Evolutionary conservation across 1,139 yeast species (phyloP).

Genomic region (Entelexis paramagnoliae): DNA sequence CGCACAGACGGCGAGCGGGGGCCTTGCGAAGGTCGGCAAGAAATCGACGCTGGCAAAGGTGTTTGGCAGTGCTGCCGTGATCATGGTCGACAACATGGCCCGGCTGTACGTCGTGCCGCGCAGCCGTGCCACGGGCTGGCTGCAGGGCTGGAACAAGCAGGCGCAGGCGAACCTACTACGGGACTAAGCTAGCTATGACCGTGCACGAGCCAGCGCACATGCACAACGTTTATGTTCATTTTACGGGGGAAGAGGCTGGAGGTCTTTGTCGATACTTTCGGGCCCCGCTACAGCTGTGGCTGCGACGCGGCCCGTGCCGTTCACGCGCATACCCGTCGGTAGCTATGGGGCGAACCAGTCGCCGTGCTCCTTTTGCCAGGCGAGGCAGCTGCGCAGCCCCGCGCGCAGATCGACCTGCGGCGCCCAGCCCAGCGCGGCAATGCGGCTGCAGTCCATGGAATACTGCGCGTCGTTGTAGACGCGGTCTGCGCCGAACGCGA

Average conservation of each 20-base stretch:
- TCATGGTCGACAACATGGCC: conserved; percentile 66
- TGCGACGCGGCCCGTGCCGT: no score
- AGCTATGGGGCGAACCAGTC: conserved; percentile 4
- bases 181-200: no score
- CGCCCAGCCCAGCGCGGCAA: conserved; percentile 41
- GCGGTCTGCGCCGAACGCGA: conserved; percentile 38
- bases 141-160: conserved; percentile 48
- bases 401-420: conserved; percentile 34
- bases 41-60: conserved; percentile 55
- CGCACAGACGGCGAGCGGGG: conserved; percentile 77
- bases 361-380: conserved; percentile 29
- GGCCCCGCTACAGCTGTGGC: no score
- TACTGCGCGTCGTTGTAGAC: conserved; percentile 45
- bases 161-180: conserved; percentile 17
- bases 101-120: conserved; percentile 76
- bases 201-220: no score
- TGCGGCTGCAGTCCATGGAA: conserved; percentile 35
- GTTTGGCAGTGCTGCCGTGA: conserved; percentile 55
- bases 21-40: conserved; percentile 76
- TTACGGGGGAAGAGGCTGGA: no score
- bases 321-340: no score
- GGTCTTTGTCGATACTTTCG: no score
- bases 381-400: conserved; percentile 34
- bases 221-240: no score
- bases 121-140: conserved; percentile 53